Evolutionary conservation across 805 yeast genomes (phyloP), one percentile per base, ranked within the genome.

Genomic region (Cyberlindnera lachancei): DNA sequence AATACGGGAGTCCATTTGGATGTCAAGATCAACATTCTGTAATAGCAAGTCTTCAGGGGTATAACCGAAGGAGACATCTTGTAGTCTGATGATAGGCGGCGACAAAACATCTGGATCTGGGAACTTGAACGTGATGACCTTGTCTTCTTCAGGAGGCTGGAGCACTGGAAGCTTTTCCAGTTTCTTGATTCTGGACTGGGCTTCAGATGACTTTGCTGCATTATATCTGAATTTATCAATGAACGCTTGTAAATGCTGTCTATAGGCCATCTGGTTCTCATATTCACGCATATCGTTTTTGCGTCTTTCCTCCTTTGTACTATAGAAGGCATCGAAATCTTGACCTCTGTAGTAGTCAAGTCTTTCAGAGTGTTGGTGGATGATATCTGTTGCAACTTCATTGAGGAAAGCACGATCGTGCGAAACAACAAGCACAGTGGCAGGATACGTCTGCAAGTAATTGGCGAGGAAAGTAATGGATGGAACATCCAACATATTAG

Each of bases 401-500:
- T 92, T 92, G 52, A 92, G 68, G 64, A 92, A 92, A 26, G 96
- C 86, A 53, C 98, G 79, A 60, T 92, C 99, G 68, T 92, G 99
- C 35, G 98, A 92, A 27, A 92, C 99, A 26, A 90, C 94, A 42
- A 92, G 65, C 3, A 92, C 92, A 0, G 98, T 92, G 1, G 95
- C 74, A 34, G 94, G 88, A 56, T 92, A 92, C 7, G 84, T 69
- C 54, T 85, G 95, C 46, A 92, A 64, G 55, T 92, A 92, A 46
- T 83, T 76, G 9, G 97, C 90, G 53, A 92, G 69, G 57, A 78
- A 92, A 2, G 96, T 90, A 56, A 92, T 85, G 34, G 97, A 88
- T 18, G 98, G 99, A 58, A 92, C 96, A 75, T 92, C 99, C 94
- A 92, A 83, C 96, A 88, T 92, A 79, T 92, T 92, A 40, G 97